Base-by-base conservation (phyloP, 2,329 filamentous ascomycete genomes). In the Xenoacremonium recifei region DNA sequence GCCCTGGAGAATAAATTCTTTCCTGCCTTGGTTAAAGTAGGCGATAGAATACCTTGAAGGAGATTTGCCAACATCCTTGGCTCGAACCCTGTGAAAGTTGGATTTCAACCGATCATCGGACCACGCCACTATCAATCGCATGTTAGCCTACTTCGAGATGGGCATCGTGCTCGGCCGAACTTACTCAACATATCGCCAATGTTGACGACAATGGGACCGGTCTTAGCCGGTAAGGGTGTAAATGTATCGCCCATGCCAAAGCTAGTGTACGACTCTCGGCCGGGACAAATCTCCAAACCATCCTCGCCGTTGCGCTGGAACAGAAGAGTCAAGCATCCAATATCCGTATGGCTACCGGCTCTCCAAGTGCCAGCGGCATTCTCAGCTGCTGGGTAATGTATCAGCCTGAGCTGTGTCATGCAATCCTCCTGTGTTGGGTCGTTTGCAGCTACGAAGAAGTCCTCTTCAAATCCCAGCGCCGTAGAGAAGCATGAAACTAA, bases 51-150 rank as follows among this genome's bases (percentile, higher is more conserved):
- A 47, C 4, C 47, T 17, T 10, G 30, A 21, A 5, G 47, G 43
- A 11, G 20, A 33, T 29, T 45, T 40, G 29, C 46, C 46, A 13
- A 45, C 35, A 11, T 49, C 46, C 36, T 49, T 49, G 20, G 47
- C 47, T 13, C 44, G 43, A 21, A 78, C 74, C 3, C 74, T 67
- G 51, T 77, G 75, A 40, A 77, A 77, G 0, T 74, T 76, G n/a
- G 69, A 73, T 54, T 78, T 79, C 59, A 78, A 75, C 10, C 73
- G 66, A 52, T 79, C 76, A 47, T 79, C 75, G 6, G 69, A 74
- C 73, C 74, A 76, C 13, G 65, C 70, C 75, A 79, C 77, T 17
- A 78, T 5, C 13, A 4, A 7, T 18, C 3, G 12, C 13, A 16
- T 21, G 17, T 25, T 20, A 32, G 25, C 25, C 18, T 16, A 4